Evolutionary conservation across 176 grass and related monocot species (phyloP).

Genomic region (Typha latifolia): DNA sequence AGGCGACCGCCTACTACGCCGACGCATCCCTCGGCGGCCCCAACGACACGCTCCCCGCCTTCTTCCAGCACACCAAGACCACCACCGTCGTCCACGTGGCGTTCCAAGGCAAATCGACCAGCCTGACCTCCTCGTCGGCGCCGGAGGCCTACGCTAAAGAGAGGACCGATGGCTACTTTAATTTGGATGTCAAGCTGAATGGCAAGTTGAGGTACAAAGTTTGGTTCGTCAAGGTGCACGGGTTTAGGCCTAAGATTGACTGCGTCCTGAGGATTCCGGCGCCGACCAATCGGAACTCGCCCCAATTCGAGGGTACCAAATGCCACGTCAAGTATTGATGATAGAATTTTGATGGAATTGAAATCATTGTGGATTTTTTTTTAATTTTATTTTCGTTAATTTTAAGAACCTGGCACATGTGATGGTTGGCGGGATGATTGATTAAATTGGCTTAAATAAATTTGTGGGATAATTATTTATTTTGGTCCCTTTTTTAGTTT

Average conservation of each 20-base stretch:
- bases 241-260: not conserved
- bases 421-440: too few species aligned
- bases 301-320: too few species aligned
- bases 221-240: not conserved
- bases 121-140: not conserved
- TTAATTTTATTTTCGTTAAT: too few species aligned
- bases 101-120: not conserved
- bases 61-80: not conserved
- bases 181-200: not conserved
- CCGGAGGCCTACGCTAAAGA: not conserved
- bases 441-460: too few species aligned
- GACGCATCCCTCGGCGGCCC: not conserved
- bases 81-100: not conserved
- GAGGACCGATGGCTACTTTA: not conserved
- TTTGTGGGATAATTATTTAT: too few species aligned
- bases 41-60: not conserved
- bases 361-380: too few species aligned
- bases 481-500: too few species aligned
- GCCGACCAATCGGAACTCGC: not conserved
- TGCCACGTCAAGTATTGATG: too few species aligned
- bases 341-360: too few species aligned
- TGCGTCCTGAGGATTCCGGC: not conserved
- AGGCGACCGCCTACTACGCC: conserved; percentile 30
- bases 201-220: not conserved
- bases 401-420: too few species aligned